Percentiles rank a stretch among this genome's conserved stretches.
These are phyloP conservation scores for Gynochthodes officinalis DNA, from an alignment of 257 asterid genomes.

Conservation along the genomic window DNA sequence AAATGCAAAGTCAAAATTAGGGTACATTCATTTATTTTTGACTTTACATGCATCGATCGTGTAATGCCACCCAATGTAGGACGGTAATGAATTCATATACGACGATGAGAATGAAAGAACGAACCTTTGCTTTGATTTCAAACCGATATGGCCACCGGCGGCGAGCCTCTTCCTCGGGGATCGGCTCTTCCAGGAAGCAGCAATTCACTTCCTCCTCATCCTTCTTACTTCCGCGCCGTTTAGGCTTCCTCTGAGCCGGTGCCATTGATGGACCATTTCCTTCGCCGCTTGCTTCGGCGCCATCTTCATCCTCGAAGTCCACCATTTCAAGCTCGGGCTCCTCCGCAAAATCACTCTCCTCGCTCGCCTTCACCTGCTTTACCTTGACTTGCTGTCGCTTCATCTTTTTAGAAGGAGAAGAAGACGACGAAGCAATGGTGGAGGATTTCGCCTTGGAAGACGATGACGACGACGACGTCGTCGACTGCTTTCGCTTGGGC, in stretches of 20 bases:
- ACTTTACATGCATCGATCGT: no score
- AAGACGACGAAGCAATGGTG: background rate
- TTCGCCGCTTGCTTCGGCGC: background rate
- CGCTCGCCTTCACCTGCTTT: background rate
- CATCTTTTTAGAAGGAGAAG: background rate
- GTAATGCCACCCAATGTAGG: background rate
- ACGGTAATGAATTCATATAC: background rate
- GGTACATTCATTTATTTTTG: no score
- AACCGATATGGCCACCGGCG: slow-evolving; percentile 58
- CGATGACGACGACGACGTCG: background rate
- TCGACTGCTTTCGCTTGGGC: slow-evolving; percentile 14
- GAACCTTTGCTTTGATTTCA: slow-evolving; percentile 16
- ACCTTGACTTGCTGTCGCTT: slow-evolving; percentile 4
- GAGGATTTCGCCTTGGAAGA: background rate
- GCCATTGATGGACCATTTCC: background rate
- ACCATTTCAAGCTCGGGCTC: slow-evolving; percentile 6
- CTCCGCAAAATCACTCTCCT: slow-evolving; percentile 13
- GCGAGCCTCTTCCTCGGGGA: slow-evolving; percentile 38
- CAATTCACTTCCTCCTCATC: slow-evolving; percentile 13
- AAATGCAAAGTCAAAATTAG: no score
- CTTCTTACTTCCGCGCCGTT: slow-evolving; percentile 3
- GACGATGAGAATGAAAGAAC: background rate
- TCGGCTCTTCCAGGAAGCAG: slow-evolving; percentile 34
- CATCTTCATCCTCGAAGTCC: background rate
- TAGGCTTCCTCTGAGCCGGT: background rate